Evolutionary conservation across 495 filamentous ascomycete species (phyloP).

Genomic region (Chaetomidium leptoderma): DNA sequence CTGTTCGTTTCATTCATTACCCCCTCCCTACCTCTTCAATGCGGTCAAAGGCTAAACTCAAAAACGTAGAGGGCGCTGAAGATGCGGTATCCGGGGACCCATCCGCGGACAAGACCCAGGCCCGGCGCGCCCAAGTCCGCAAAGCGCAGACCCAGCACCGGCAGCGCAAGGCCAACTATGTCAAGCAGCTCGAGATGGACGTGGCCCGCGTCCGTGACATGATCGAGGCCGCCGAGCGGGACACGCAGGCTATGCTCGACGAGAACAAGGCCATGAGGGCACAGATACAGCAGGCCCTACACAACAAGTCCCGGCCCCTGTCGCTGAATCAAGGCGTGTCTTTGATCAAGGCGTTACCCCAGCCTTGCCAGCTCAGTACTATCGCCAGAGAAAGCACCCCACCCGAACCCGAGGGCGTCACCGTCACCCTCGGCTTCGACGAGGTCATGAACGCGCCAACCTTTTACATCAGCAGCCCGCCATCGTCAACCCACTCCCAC

Average conservation of each 20-base stretch:
- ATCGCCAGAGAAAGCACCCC: background rate
- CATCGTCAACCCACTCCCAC: slow-evolving; percentile 10
- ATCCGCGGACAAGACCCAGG: slow-evolving; percentile 32
- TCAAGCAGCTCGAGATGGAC: slow-evolving; percentile 49
- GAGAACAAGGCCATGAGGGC: slow-evolving; percentile 37
- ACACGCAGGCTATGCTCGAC: slow-evolving; percentile 27
- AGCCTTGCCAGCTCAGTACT: slow-evolving; percentile 6
- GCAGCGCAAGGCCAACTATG: slow-evolving; percentile 50
- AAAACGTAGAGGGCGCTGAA: background rate
- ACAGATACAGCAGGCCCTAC: background rate
- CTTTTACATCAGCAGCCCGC: slow-evolving; percentile 28
- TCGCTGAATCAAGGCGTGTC: slow-evolving; percentile 7
- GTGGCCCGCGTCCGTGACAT: slow-evolving; percentile 40
- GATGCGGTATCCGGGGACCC: background rate
- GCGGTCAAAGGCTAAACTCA: slow-evolving; percentile 6
- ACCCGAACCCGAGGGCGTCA: slow-evolving; percentile 21
- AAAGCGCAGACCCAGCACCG: slow-evolving; percentile 51
- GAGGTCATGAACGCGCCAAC: slow-evolving; percentile 26
- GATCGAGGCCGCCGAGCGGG: slow-evolving; percentile 37
- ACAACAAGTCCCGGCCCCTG: background rate
- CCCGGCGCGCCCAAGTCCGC: slow-evolving; percentile 46
- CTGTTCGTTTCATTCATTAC: slow-evolving; percentile 1
- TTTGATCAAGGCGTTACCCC: background rate
- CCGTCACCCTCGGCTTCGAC: slow-evolving; percentile 33
- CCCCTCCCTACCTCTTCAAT: background rate